Base-by-base conservation (phyloP, 106 monocot species). In the Agapanthus africanus region DNA sequence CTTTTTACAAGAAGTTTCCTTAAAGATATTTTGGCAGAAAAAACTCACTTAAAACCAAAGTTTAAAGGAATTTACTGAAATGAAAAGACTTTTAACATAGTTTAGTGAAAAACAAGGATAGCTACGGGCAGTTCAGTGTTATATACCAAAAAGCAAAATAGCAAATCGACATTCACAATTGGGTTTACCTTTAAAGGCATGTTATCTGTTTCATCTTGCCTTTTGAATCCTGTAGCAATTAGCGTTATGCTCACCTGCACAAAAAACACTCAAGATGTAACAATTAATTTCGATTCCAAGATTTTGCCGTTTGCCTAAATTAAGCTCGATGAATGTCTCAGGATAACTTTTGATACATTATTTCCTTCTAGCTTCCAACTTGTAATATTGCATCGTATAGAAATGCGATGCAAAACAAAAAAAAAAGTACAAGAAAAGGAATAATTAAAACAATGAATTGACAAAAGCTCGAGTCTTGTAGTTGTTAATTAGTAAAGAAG, bases 211-310 rank as follows among this genome's bases (percentile, higher is more conserved):
- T 87, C 87, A 21, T 87, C 83, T 33, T 80, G 82, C 0, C 87
- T 73, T 37, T 83, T 83, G 70, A 87, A 87, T 34, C 87, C 87
- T 21, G 87, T 87, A 27, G 83, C 87, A 64, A 87, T 87, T 16
- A 87, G 61, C 40, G 87, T 87, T 44, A 87, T 87, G 68, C 87
- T 87, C 34, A 87, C 83, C 82, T 87, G 71, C 26, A 72, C n/a
- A 33, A n/a, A 32, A 26, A 60, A 19, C 35, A 61, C 2, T 35
- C 33, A 61, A 27, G n/a, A n/a, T n/a, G n/a, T n/a, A n/a, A n/a
- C n/a, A n/a, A n/a, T n/a, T n/a, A n/a, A n/a, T n/a, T n/a, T n/a
- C n/a, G n/a, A n/a, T n/a, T n/a, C n/a, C n/a, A n/a, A n/a, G n/a
- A n/a, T n/a, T n/a, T n/a, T n/a, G n/a, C n/a, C n/a, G n/a, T n/a